Base-by-base conservation (phyloP, 495 filamentous ascomycete species). In the Parathielavia appendiculata region DNA sequence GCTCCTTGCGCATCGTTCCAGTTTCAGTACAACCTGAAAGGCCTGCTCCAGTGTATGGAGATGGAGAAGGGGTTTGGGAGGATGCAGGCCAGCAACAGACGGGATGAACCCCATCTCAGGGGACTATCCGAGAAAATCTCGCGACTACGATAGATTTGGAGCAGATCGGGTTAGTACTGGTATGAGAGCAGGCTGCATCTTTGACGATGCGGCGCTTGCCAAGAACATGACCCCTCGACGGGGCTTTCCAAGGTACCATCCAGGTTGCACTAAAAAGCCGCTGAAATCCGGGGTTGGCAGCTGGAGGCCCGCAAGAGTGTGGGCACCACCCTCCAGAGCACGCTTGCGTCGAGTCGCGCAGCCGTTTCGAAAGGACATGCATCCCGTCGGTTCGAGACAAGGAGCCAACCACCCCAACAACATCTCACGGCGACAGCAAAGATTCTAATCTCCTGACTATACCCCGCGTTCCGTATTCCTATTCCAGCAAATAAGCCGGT, bases 281-380 rank as follows among this genome's bases (percentile, higher is more conserved):
- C 60, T 54, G 52, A 22, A 58, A 58, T 55, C 60, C 55, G 60
- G 60, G 55, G 55, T 47, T 47, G 52, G 52, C 19, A 53, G 38
- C 19, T 19, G 22, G 23, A 22, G 26, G 26, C 26, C 26, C 26
- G 26, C 26, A 30, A 30, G 26, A 3, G 26, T 43, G 41, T 53
- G 23, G 38, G 44, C 57, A 44, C 43, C 30, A 32, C 51, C 30
- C 19, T 4, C 12, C 49, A 54, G 44, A 35, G 51, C 40, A 23
- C 23, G 17, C 16, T 23, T 34, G 53, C 43, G 12, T 22, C 39
- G 23, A 35, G 5, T 23, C 1, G 39, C 26, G 14, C 30, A 30
- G 9, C 36, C 14, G 48, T 30, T 20, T 51, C 48, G 34, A 11
- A 26, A 11, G 12, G 26, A 17, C 30, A 9, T 23, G n/a, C n/a